phyloP scores from a whole-genome alignment of 768 basidiomycete genomes.

The Calocybe cyanea region DNA sequence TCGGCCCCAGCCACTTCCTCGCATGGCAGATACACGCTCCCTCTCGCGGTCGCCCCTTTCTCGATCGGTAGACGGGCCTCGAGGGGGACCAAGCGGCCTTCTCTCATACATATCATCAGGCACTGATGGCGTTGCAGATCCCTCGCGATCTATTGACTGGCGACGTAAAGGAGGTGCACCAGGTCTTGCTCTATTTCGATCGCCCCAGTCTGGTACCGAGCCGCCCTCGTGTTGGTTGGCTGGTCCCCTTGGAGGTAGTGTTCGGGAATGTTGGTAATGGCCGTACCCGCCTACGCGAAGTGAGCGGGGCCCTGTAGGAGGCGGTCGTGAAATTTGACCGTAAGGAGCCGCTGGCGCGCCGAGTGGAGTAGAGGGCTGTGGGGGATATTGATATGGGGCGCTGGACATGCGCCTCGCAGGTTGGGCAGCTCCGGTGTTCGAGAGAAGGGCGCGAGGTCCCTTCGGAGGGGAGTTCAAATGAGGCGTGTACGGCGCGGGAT shows the following conservation, averaged over 20 bases:
- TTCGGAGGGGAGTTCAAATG: constrained; percentile 36
- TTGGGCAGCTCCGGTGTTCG: constrained; percentile 11
- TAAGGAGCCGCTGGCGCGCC: not conserved
- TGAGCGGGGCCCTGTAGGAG: constrained; percentile 11
- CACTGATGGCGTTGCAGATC: not conserved
- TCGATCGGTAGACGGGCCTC: not conserved
- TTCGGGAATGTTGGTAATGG: not conserved
- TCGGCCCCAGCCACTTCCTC: too few species aligned
- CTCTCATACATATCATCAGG: not conserved
- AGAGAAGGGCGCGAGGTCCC: constrained; percentile 43
- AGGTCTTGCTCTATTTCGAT: not conserved
- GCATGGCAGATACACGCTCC: not conserved
- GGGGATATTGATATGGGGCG: not conserved
- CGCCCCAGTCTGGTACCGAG: not conserved
- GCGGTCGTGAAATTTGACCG: not conserved
- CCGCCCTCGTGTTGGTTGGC: too few species aligned
- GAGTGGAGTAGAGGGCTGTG: constrained; percentile 2
- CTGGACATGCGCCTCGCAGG: constrained; percentile 7
- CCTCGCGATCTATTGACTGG: not conserved
- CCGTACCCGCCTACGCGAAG: not conserved
- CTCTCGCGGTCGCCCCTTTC: not conserved
- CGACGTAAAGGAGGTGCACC: not conserved
- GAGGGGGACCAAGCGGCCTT: not conserved
- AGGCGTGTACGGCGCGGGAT: constrained; percentile 18
- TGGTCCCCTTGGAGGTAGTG: too few species aligned